Base-by-base conservation (phyloP, 148 eudicot species). In the Fallopia convolvulus region DNA sequence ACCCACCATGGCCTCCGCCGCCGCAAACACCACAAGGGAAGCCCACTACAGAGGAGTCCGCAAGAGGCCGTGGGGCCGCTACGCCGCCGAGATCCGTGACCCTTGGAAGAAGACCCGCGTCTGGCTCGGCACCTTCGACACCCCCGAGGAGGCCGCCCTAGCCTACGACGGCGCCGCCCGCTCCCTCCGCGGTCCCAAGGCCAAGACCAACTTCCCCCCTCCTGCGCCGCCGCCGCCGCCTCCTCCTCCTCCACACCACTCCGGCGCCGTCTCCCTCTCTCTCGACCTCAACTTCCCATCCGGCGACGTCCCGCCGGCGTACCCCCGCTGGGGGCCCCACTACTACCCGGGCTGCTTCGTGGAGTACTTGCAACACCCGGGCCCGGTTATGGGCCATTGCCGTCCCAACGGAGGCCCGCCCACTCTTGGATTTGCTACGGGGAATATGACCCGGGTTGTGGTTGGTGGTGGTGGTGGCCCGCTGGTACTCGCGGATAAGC, bases 91-190 rank as follows among this genome's bases (percentile, higher is more conserved):
- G 72, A 84, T 84, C 48, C 82, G 87, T 2, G 87, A 84, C 81
- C 87, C 87, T 0, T 82, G 84, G 84, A 84, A 84, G 26, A 84
- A 82, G 65, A 84, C 87, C 63, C 87, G 87, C 0, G 87, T 84
- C 8, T 84, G 87, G 87, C 41, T 84, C 6, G 87, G 87, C 42
- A 84, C 87, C 4, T 84, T 82, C 50, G 87, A 84, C 72, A 84
- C 84, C 10, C 87, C 87, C 8, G 87, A 84, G 77, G 84, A 84
- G 72, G 87, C 87, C 68, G 87, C 87, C 14, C 75, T 84, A 5
- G 87, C 87, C 18, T 84, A 84, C 79, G 87, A 84, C 65, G 84
- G 87, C 46, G 87, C 87, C 72, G 87, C 87, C 18, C 84, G 82
- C 14, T 70, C 84, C 12, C 79, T 84, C 53, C 84, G 87, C 2